A percentile compares a stretch with the other conserved stretches of the same genome.
Conservation (phyloP, 1,284 basidiomycete species). For the Pseudozyma tsukubaensis region DNA sequence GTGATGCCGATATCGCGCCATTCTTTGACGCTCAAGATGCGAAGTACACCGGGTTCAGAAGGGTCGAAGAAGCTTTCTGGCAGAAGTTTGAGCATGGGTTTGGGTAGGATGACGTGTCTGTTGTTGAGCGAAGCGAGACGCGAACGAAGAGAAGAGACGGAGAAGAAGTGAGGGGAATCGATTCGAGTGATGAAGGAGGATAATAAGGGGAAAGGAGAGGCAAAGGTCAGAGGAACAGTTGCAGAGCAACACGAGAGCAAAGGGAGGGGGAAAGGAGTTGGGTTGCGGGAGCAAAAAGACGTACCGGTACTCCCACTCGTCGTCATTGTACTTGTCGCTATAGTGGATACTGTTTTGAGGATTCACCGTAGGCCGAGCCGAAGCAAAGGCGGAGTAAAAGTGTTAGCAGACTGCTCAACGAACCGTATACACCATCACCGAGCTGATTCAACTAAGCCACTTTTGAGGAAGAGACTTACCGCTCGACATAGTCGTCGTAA, state of each 20-base stretch:
- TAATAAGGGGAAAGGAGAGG: too few species aligned
- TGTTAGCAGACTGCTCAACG: neutral
- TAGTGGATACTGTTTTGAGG: conserved; percentile 61
- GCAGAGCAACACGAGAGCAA: too few species aligned
- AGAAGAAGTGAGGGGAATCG: neutral
- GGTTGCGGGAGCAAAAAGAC: conserved; percentile 11
- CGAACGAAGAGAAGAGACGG: neutral
- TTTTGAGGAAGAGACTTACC: conserved; percentile 36
- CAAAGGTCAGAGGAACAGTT: too few species aligned
- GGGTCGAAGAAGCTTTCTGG: conserved; percentile 72
- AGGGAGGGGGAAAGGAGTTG: neutral
- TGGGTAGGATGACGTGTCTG: conserved; percentile 68
- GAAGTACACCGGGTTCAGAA: conserved; percentile 81
- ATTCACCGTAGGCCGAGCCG: too few species aligned
- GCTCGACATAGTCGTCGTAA: conserved; percentile 65
- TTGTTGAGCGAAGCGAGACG: conserved; percentile 62
- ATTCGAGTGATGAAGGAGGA: too few species aligned
- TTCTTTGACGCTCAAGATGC: conserved; percentile 85
- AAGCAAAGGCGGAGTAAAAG: neutral
- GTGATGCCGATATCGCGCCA: conserved; percentile 97
- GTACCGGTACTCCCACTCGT: conserved; percentile 75
- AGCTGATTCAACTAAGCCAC: too few species aligned
- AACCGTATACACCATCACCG: too few species aligned
- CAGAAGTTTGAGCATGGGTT: conserved; percentile 66
- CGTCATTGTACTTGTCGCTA: conserved; percentile 71